These are phyloP conservation scores for Aspergillus cavernicola DNA, from an alignment of 495 filamentous ascomycete genomes.

Conservation along the genomic window DNA sequence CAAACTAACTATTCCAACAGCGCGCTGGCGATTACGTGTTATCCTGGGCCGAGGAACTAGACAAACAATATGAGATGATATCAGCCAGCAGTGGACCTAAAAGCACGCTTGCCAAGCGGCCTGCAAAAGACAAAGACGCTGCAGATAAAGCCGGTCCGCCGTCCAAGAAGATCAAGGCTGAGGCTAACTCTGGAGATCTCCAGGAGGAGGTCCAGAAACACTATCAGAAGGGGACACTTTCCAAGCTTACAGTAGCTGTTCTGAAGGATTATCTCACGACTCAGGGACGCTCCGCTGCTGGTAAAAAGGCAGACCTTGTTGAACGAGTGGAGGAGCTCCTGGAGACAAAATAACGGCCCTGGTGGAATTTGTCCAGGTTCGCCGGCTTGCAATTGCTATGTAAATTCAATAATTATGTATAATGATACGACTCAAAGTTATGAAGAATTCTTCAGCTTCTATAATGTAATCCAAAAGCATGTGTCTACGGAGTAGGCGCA, in stretches of 20 bases:
- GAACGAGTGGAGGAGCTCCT: slow-evolving; percentile 76
- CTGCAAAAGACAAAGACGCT: slow-evolving; percentile 31
- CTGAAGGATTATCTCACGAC: slow-evolving; percentile 64
- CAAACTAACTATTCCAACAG: slow-evolving; percentile 15
- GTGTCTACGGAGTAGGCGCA: too few species aligned
- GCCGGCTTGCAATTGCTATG: not conserved
- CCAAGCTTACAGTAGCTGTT: slow-evolving; percentile 67
- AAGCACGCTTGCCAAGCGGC: slow-evolving; percentile 44
- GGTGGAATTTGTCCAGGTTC: not conserved
- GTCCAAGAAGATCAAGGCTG: slow-evolving; percentile 49
- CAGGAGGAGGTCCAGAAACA: slow-evolving; percentile 58
- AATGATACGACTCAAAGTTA: not conserved
- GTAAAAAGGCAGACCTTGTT: slow-evolving; percentile 77
- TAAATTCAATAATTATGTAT: not conserved
- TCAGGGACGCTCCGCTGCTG: slow-evolving; percentile 57
- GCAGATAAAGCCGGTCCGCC: slow-evolving; percentile 27
- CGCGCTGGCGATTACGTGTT: slow-evolving; percentile 73
- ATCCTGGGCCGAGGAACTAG: slow-evolving; percentile 69
- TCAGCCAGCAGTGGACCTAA: slow-evolving; percentile 31
- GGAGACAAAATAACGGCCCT: slow-evolving; percentile 46
- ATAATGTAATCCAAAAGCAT: too few species aligned
- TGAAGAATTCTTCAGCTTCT: too few species aligned
- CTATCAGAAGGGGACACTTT: slow-evolving; percentile 56
- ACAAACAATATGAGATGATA: slow-evolving; percentile 47
- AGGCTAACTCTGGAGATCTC: slow-evolving; percentile 37